Conservation (phyloP, 352 stramenopile species). For the Pythium phragmiticola region DNA sequence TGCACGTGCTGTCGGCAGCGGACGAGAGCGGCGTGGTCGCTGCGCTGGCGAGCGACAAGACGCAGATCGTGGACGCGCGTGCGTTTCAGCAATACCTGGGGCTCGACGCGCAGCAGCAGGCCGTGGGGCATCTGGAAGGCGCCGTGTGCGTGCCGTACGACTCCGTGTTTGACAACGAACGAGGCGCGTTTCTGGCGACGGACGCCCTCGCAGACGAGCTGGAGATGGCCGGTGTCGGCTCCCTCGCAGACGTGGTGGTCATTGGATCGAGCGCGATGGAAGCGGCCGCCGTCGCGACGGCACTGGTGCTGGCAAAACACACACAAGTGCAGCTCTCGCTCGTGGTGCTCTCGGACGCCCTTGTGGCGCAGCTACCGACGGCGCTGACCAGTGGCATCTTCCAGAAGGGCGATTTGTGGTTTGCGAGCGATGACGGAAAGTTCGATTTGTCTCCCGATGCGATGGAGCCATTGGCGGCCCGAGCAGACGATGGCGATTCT, state of each 20-base stretch:
- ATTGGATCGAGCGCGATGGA: slow-evolving; percentile 44
- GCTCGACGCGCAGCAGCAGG: slow-evolving; percentile 32
- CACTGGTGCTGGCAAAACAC: slow-evolving; percentile 42
- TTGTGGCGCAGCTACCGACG: slow-evolving; percentile 38
- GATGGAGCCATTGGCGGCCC: neutral
- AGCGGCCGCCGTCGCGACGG: slow-evolving; percentile 62
- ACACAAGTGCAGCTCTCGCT: slow-evolving; percentile 38
- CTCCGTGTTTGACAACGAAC: slow-evolving; percentile 41
- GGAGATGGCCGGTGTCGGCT: slow-evolving; percentile 38
- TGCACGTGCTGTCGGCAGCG: slow-evolving; percentile 23
- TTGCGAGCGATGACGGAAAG: slow-evolving; percentile 37
- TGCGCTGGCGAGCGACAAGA: slow-evolving; percentile 31
- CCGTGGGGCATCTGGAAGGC: slow-evolving; percentile 55
- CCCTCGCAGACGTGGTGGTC: slow-evolving; percentile 41
- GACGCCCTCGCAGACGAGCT: slow-evolving; percentile 45
- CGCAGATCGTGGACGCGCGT: slow-evolving; percentile 58
- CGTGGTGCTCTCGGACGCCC: slow-evolving; percentile 36
- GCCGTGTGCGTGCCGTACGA: slow-evolving; percentile 54
- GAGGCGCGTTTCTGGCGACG: slow-evolving; percentile 34
- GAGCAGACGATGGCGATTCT: neutral
- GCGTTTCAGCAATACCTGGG: slow-evolving; percentile 49
- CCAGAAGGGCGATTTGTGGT: slow-evolving; percentile 39
- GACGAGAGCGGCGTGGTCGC: slow-evolving; percentile 27
- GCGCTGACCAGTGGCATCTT: slow-evolving; percentile 49
- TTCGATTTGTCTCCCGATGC: slow-evolving; percentile 61